These are phyloP conservation scores for Agaricales sp. DNA, from an alignment of 1,284 basidiomycete species.

Conservation along the genomic window DNA sequence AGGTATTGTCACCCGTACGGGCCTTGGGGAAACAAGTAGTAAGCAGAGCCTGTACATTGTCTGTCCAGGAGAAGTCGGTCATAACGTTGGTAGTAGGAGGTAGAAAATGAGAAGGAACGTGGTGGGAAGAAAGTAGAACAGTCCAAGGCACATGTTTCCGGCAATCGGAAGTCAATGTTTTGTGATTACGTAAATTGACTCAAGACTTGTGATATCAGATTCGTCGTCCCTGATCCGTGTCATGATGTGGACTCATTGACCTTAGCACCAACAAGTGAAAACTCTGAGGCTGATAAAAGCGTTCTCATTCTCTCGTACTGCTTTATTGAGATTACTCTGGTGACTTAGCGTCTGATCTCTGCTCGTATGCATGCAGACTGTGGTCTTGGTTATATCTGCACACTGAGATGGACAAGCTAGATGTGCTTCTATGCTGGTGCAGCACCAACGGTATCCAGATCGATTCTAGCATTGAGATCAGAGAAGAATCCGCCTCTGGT, in stretches of 20 bases:
- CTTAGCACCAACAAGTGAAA: no score
- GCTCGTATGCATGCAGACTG: no score
- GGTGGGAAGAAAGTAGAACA: background rate
- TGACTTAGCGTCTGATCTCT: no score
- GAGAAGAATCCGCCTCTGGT: slow-evolving; percentile 18
- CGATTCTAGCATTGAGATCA: slow-evolving; percentile 32
- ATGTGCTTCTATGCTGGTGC: slow-evolving; percentile 34
- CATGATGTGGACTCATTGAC: no score
- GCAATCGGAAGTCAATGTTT: background rate
- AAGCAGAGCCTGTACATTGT: background rate
- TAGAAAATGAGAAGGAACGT: background rate
- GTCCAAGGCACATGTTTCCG: background rate
- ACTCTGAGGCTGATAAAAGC: no score
- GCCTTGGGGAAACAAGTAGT: background rate
- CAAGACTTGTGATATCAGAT: no score
- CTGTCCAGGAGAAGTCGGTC: background rate
- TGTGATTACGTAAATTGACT: background rate
- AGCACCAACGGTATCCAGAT: slow-evolving; percentile 30
- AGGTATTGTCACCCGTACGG: background rate
- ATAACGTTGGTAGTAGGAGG: background rate
- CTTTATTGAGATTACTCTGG: no score
- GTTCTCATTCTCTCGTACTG: no score
- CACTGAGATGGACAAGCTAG: background rate
- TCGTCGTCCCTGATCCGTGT: no score
- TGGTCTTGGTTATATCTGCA: no score